Percentiles rank a stretch among this genome's conserved stretches.
Conservation (phyloP, 179 eudicot species). For the Beta macrorhiza region DNA sequence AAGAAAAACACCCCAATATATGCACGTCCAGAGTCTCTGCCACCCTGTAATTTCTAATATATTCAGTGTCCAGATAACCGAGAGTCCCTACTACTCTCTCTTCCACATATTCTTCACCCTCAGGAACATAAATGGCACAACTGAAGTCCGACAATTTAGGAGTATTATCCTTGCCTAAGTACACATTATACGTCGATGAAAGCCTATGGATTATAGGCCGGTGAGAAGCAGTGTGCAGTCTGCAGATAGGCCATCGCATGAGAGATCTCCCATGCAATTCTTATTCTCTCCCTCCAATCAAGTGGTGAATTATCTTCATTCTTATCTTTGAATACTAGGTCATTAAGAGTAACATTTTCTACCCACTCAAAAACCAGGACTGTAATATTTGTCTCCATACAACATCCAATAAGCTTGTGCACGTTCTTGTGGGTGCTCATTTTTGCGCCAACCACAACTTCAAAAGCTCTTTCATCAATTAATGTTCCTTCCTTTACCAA, state of each 20-base stretch:
- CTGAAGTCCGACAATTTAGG: background rate
- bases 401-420: background rate
- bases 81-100: background rate
- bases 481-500: background rate
- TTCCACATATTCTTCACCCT: background rate
- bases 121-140: background rate
- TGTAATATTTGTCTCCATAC: background rate
- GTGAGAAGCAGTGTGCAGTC: background rate
- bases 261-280: no score
- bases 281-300: no score
- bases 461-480: background rate
- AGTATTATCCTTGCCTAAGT: background rate
- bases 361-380: background rate
- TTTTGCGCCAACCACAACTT: background rate
- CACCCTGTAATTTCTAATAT: background rate
- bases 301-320: no score
- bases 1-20: background rate
- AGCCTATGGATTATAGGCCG: background rate
- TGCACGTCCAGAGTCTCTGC: background rate
- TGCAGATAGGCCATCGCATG: no score
- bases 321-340: background rate
- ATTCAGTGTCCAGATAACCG: background rate
- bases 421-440: background rate
- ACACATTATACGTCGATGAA: background rate
- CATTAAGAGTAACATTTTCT: background rate